phyloP scores from a whole-genome alignment of 257 asterid species.

The Solanum dulcamara region DNA sequence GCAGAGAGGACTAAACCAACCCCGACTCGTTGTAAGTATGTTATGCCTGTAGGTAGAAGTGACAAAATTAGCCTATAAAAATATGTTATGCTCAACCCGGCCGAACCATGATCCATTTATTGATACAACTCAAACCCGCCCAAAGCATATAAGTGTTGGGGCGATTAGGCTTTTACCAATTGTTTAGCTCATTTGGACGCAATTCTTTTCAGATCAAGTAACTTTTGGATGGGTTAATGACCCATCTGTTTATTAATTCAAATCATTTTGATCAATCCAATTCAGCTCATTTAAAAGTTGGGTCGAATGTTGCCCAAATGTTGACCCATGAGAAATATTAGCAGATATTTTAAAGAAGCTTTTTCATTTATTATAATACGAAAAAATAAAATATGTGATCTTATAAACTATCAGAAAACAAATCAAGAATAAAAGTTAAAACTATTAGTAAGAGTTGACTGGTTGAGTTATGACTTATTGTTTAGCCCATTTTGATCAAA shows the following conservation, averaged over 20 bases:
- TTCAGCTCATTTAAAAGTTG: background rate
- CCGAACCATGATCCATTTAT: background rate
- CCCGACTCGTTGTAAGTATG: slow-evolving; percentile 63
- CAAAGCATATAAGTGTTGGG: background rate
- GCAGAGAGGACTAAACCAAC: slow-evolving; percentile 59
- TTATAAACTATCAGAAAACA: background rate
- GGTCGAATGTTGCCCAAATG: background rate
- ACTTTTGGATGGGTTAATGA: background rate
- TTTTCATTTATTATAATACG: too few species aligned
- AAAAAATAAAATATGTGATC: background rate
- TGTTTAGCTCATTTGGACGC: too few species aligned
- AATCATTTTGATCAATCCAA: background rate
- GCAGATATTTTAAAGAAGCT: too few species aligned
- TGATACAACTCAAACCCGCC: background rate
- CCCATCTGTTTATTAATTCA: background rate
- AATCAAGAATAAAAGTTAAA: background rate
- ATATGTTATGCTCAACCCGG: background rate
- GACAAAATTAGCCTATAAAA: background rate
- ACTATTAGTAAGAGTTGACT: background rate
- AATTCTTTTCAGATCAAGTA: background rate
- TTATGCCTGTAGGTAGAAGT: slow-evolving; percentile 34
- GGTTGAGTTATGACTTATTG: background rate
- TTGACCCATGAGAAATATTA: background rate
- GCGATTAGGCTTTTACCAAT: background rate
- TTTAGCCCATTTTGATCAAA: background rate